phyloP scores from a whole-genome alignment of 306 rosid genomes.

The Sophora flavescens region DNA sequence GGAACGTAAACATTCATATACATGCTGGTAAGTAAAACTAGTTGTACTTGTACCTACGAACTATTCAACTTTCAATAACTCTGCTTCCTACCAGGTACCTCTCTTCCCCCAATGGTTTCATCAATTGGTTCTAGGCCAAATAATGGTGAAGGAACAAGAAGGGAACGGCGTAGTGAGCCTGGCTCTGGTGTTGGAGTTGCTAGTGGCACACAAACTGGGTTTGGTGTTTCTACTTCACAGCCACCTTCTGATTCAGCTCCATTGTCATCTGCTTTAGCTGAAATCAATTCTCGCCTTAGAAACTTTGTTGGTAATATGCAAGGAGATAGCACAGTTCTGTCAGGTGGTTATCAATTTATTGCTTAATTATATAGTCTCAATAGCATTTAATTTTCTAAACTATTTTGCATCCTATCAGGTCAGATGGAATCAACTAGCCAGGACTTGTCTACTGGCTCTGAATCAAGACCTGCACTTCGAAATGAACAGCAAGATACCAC shows the following conservation, averaged over 20 bases:
- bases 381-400: constrained; percentile 34
- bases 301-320: constrained; percentile 61
- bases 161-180: constrained; percentile 60
- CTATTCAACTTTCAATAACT: constrained; percentile 38
- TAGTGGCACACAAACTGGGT: constrained; percentile 54
- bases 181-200: constrained; percentile 60
- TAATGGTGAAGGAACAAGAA: constrained; percentile 73
- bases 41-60: constrained; percentile 15
- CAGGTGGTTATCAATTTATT: constrained; percentile 60
- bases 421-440: constrained; percentile 54
- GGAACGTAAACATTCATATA: constrained; percentile 94
- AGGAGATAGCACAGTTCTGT: constrained; percentile 57
- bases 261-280: constrained; percentile 67
- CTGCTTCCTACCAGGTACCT: constrained; percentile 53
- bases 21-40: constrained; percentile 78
- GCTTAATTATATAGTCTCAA: not conserved
- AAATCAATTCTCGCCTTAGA: constrained; percentile 63
- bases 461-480: constrained; percentile 48
- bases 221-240: constrained; percentile 68
- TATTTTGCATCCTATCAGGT: constrained; percentile 59
- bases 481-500: constrained; percentile 57
- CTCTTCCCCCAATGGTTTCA: constrained; percentile 69
- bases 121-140: constrained; percentile 79
- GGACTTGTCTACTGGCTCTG: constrained; percentile 62
- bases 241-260: constrained; percentile 64